Conservation (phyloP, 306 rosid genomes). For the Ormosia semicastrata region DNA sequence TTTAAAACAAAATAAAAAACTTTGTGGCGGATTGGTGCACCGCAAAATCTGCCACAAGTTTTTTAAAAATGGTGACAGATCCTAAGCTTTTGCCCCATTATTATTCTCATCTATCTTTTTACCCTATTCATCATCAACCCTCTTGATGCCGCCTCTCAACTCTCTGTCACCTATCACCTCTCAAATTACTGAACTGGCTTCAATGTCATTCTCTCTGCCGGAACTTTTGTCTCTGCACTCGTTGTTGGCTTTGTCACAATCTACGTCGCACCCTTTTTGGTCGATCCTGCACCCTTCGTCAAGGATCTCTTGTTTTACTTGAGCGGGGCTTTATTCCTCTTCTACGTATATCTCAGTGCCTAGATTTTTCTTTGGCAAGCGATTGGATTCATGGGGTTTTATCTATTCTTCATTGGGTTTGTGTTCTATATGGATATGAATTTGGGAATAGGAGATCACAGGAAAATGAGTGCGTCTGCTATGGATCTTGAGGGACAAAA, state of each 20-base stretch:
- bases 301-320: slow-evolving; percentile 81
- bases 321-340: slow-evolving; percentile 70
- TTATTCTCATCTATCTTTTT: too few relatives aligned
- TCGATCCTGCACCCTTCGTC: slow-evolving; percentile 73
- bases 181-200: slow-evolving; percentile 82
- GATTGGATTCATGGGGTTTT: slow-evolving; percentile 74
- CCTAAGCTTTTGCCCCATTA: too few relatives aligned
- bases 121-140: too few relatives aligned
- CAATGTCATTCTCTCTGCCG: slow-evolving; percentile 90
- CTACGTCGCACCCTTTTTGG: slow-evolving; percentile 80
- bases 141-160: too few relatives aligned
- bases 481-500: slow-evolving; percentile 47
- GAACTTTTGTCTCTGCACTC: slow-evolving; percentile 84
- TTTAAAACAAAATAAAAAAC: too few relatives aligned
- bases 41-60: too few relatives aligned
- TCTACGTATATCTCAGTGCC: slow-evolving; percentile 85
- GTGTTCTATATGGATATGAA: slow-evolving; percentile 98
- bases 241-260: slow-evolving; percentile 93
- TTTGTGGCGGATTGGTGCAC: too few relatives aligned
- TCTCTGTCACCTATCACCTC: too few relatives aligned
- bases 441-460: slow-evolving; percentile 47
- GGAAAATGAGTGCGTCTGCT: slow-evolving; percentile 29
- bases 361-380: slow-evolving; percentile 98
- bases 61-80: too few relatives aligned
- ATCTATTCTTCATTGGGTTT: slow-evolving; percentile 75